Base-by-base conservation (phyloP, 1,284 basidiomycete genomes). In the Termitomyces sp. region DNA sequence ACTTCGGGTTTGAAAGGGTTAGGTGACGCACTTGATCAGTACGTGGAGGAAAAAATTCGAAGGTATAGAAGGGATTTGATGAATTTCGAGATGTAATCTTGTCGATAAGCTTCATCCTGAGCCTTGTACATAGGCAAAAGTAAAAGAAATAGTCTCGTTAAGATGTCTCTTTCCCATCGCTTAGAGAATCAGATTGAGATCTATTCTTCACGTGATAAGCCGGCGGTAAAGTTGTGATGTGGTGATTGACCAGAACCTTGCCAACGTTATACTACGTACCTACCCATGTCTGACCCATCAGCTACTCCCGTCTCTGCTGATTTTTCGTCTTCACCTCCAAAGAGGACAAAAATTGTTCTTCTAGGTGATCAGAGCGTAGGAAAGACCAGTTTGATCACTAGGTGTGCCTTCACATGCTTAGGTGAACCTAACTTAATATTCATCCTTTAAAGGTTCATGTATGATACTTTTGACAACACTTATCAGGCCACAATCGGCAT, bases 401-500 rank as follows among this genome's bases (percentile, higher is more conserved):
- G 96, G 80, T 93, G 34, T 16, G 1, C 21, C 33, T 46, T 46
- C 5, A 74, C 68, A 79, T 49, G 41, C 52, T 49, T 31, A 71
- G 56, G 39, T 53, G 59, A n/a, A 46, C 31, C 34, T 38, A 7
- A 9, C 37, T 46, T 52, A 48, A 54, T 53, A 46, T 44, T n/a
- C n/a, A 11, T 38, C 19, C 21, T 48, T 49, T 21, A 28, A 64
- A 94, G 93, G 68, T 91, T 91, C 68, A 98, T 98, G 96, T 99
- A 99, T 71, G 97, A 99, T 73, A 98, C 97, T 0, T 99, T 99
- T 70, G 97, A 99, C 78, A 97, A 97, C 72, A 99, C 96, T 43
- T 99, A 99, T 71, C 97, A 99, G 72, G 97, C 97, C 11, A 99
- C 97, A 11, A 99, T 99, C 68, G 97, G 97, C 58, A 99, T 98